Conservation (phyloP, 345 rosid species). For the Melastoma malabathricum region DNA sequence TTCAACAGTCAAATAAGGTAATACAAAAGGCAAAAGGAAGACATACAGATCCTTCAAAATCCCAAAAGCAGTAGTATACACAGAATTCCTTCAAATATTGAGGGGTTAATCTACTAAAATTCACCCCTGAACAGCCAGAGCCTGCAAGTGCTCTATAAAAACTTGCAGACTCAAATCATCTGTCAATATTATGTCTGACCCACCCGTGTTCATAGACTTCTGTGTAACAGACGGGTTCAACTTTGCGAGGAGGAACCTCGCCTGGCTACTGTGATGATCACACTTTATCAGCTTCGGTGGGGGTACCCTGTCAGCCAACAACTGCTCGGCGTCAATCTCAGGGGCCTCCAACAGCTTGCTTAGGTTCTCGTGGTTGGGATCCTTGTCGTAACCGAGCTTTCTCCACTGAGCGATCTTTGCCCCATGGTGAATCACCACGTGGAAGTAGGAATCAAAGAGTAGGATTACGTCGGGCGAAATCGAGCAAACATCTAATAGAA, state of each 20-base stretch:
- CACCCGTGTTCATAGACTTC: slow-evolving; percentile 37
- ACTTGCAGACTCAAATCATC: slow-evolving; percentile 89
- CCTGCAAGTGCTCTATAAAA: slow-evolving; percentile 68
- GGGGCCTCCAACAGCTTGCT: slow-evolving; percentile 86
- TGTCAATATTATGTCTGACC: slow-evolving; percentile 63
- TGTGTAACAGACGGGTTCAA: slow-evolving; percentile 95
- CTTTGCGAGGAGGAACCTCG: slow-evolving; percentile 94
- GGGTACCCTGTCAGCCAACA: slow-evolving; percentile 65
- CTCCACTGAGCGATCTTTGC: slow-evolving; percentile 86
- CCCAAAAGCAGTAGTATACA: not conserved
- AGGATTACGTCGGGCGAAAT: slow-evolving; percentile 60
- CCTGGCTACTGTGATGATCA: slow-evolving; percentile 89
- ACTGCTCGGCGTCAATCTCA: slow-evolving; percentile 47
- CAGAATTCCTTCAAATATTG: too few relatives aligned
- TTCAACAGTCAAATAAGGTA: too few relatives aligned
- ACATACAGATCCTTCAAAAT: not conserved
- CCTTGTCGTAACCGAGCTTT: slow-evolving; percentile 71
- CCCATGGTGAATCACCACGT: slow-evolving; percentile 79
- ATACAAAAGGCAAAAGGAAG: not conserved
- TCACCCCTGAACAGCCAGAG: slow-evolving; percentile 62
- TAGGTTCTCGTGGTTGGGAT: slow-evolving; percentile 73
- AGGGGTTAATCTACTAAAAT: not conserved
- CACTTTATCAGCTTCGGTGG: slow-evolving; percentile 70
- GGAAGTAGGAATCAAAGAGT: slow-evolving; percentile 85
- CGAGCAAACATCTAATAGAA: slow-evolving; percentile 82